Base-by-base conservation (phyloP, 2,329 filamentous ascomycete species). In the Cladobotryum protrusum region DNA sequence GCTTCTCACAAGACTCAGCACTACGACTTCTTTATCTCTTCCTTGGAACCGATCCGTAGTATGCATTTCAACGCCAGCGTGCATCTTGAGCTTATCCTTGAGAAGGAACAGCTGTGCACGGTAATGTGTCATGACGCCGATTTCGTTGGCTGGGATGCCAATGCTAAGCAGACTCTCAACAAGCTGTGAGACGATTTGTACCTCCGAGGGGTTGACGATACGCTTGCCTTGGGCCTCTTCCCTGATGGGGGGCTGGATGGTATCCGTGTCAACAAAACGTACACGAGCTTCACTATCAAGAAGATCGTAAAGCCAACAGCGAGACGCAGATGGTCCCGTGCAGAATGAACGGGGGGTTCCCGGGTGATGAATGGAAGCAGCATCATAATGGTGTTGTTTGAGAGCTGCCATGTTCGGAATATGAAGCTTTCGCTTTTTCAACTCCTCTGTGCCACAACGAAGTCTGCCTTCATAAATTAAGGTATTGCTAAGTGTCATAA, bases 11-110 rank as follows among this genome's bases (percentile, higher is more conserved):
- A 95, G 84, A 49, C 83, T 89, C 8, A 99, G 78, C 13, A 99
- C 81, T 1, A 97, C 81, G 3, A 95, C 85, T 62, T 96, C 90
- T 65, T 99, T 99, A 69, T 99, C 93, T 9, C 93, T 82, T 6
- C 93, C 93, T 66, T 99, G 93, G 67, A 96, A 99, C 41, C 92
- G 89, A 69, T 99, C 93, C 3, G 93, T 91, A 0, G 93, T 97
- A 68, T 99, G 90, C 78, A 97, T 90, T 68, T 99, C 93, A 1
- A 99, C 83, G 2, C 80, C 79, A 0, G 74, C 50, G 58, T 76
- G 68, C 39, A 71, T 73, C 32, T 81, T 80, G 33, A 96, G 79
- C 11, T 76, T 77, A 53, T 91, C 82, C 56, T 88, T 87, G 1
- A 99, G 76, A 2, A 96, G 74, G 0, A 89, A 84, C 1, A 99